These are phyloP conservation scores for Goffeauzyma gilvescens DNA, from an alignment of 768 basidiomycete species.

Conservation along the genomic window DNA sequence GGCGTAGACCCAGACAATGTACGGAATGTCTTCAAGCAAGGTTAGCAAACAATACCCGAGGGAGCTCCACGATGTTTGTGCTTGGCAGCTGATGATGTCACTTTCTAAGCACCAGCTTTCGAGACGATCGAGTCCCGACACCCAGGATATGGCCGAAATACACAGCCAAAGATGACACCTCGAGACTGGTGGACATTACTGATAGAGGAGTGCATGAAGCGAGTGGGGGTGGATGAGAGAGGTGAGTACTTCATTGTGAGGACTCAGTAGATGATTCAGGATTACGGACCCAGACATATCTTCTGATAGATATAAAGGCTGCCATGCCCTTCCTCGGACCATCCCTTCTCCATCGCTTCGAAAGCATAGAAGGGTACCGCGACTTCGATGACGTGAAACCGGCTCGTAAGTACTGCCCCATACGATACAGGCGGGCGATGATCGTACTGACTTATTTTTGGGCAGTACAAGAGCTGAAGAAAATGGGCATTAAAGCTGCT, in stretches of 20 bases:
- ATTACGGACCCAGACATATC: background rate
- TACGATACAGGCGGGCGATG: background rate
- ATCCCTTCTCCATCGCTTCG: slow-evolving; percentile 21
- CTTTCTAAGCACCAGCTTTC: slow-evolving; percentile 16
- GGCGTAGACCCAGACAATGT: slow-evolving; percentile 18
- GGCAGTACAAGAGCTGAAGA: slow-evolving; percentile 16
- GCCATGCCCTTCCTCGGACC: slow-evolving; percentile 14
- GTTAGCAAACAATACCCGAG: slow-evolving; percentile 13
- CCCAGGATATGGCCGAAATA: slow-evolving; percentile 24
- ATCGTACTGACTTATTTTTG: background rate
- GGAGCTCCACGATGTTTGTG: background rate
- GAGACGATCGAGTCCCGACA: slow-evolving; percentile 12
- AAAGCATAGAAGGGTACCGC: slow-evolving; percentile 21
- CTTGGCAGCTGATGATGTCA: background rate
- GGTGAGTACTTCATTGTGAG: slow-evolving; percentile 8
- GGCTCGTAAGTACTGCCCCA: slow-evolving; percentile 11
- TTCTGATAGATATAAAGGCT: slow-evolving; percentile 11
- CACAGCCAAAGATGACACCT: slow-evolving; percentile 15
- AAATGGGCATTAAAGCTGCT: slow-evolving; percentile 18
- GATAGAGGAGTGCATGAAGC: slow-evolving; percentile 18
- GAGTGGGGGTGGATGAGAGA: slow-evolving; percentile 15
- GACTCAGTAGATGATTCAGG: background rate
- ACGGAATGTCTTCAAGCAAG: slow-evolving; percentile 21
- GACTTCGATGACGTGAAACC: slow-evolving; percentile 22
- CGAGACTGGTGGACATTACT: slow-evolving; percentile 27